Base-by-base conservation (phyloP, 148 eudicot genomes). In the Rhododendron ferrugineum region DNA sequence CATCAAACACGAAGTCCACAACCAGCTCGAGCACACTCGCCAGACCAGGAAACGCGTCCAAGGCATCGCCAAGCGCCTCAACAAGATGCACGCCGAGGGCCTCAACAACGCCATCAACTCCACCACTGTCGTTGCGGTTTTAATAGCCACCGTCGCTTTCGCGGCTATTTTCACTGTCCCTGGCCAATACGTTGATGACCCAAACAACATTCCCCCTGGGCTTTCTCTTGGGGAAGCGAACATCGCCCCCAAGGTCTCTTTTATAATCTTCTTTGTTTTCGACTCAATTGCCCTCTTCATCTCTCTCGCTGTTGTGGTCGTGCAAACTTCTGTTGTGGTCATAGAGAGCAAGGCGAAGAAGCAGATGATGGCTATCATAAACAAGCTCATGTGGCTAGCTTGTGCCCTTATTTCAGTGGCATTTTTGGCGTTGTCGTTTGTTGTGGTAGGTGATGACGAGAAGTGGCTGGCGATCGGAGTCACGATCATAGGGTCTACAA, bases 311-410 rank as follows among this genome's bases (percentile, higher is more conserved):
- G 97, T 94, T 11, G 97, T 94, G 26, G 95, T 94, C 56, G 97
- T 94, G 79, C 97, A 94, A 70, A 94, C 97, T 2, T 94, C 97
- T 0, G 92, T 94, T 34, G 97, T 94, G 78, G 93, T 94, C 2
- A 93, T 94, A 28, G 97, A 94, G 87, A 94, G 97, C 94, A 94
- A 93, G 89, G 97, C 97, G 4, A 94, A 94, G 90, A 93, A 94
- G 89, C 95, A 94, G 78, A 92, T 94, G 96, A 94, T 94, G 96
- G 94, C 96, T 0, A 80, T 92, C 83, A 94, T 94, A 84, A 94
- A 94, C 93, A 94, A 94, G 91, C 94, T 94, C 2, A 94, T 94
- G 97, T 94, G 97, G 97, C 73, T 94, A 26, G 97, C 97, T 2
- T 92, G 97, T 86, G 95, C 91, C 42, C 91, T 94, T 3, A 90